Percentiles rank a stretch among this genome's conserved stretches.
Conservation (phyloP, 1,284 basidiomycete species). For the Pyrrhoderma lamaoense region DNA sequence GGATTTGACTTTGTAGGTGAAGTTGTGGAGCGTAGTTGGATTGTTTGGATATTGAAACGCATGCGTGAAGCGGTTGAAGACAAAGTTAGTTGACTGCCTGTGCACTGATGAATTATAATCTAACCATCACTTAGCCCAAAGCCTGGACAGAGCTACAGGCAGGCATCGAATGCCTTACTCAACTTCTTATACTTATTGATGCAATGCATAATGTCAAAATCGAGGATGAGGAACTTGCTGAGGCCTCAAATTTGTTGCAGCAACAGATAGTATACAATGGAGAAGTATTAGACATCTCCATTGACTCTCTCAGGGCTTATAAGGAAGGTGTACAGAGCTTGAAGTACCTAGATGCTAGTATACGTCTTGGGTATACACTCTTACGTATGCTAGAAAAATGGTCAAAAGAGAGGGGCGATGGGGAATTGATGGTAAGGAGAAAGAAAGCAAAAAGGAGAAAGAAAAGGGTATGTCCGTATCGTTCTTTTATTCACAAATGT, state of each 20-base stretch:
- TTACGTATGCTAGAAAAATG: constrained; percentile 84
- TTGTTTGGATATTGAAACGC: constrained; percentile 82
- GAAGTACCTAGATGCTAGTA: constrained; percentile 77
- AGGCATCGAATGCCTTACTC: constrained; percentile 88
- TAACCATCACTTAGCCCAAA: constrained; percentile 54
- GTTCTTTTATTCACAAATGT: too few relatives aligned
- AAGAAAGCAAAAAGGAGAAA: constrained; percentile 48
- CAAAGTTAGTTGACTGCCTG: constrained; percentile 48
- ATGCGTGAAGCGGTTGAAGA: constrained; percentile 86
- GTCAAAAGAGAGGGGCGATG: constrained; percentile 52
- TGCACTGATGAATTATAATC: constrained; percentile 7
- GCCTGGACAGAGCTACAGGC: constrained; percentile 91
- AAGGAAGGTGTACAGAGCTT: constrained; percentile 65
- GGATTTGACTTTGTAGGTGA: constrained; percentile 74
- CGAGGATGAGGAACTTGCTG: constrained; percentile 51
- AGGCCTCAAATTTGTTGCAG: constrained; percentile 74
- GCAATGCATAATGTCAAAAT: constrained; percentile 35
- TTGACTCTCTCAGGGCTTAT: constrained; percentile 70
- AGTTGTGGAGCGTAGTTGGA: constrained; percentile 78
- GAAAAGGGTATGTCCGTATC: constrained; percentile 33
- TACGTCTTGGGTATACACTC: constrained; percentile 76
- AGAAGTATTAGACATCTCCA: constrained; percentile 80
- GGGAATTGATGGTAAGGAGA: constrained; percentile 72
- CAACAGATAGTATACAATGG: constrained; percentile 91
- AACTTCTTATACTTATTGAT: constrained; percentile 81